Evolutionary conservation across 108 stramenopile genomes (phyloP).

Genomic region (Heterococcus sp.): DNA sequence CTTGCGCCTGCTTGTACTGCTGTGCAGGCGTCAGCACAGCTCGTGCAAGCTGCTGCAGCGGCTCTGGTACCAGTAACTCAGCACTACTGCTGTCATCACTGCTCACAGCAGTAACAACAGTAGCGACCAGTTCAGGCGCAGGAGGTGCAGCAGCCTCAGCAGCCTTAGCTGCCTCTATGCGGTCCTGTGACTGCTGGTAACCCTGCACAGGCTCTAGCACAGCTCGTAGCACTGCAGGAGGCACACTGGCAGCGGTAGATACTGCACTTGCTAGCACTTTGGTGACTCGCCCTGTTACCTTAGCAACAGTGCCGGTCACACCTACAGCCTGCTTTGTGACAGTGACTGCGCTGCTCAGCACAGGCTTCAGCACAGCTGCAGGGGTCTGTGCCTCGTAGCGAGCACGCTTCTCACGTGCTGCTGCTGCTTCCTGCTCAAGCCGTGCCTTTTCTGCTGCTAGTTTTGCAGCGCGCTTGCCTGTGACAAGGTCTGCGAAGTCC

Average conservation of each 20-base stretch:
- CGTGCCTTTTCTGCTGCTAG: background rate
- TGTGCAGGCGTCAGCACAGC: background rate
- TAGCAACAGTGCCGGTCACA: background rate
- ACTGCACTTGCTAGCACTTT: background rate
- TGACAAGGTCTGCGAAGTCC: background rate
- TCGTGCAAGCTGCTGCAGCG: background rate
- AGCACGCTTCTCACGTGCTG: background rate
- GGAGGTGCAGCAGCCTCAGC: background rate
- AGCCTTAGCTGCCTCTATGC: background rate
- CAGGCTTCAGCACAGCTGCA: background rate
- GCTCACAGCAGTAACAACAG: background rate
- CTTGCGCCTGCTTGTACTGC: background rate
- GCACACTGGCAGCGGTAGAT: background rate
- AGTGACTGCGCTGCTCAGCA: background rate
- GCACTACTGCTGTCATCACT: too few relatives aligned
- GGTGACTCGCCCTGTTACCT: background rate
- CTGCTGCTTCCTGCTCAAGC: background rate
- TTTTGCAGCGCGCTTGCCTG: background rate
- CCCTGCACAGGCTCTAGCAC: background rate
- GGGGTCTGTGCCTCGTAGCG: background rate
- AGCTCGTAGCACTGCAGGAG: background rate
- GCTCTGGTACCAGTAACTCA: too few relatives aligned
- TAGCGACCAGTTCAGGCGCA: background rate
- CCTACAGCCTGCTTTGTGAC: background rate
- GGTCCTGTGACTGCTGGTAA: background rate